phyloP scores from a whole-genome alignment of 208 protist genomes.

The Acanthamoeba rhysodes region DNA sequence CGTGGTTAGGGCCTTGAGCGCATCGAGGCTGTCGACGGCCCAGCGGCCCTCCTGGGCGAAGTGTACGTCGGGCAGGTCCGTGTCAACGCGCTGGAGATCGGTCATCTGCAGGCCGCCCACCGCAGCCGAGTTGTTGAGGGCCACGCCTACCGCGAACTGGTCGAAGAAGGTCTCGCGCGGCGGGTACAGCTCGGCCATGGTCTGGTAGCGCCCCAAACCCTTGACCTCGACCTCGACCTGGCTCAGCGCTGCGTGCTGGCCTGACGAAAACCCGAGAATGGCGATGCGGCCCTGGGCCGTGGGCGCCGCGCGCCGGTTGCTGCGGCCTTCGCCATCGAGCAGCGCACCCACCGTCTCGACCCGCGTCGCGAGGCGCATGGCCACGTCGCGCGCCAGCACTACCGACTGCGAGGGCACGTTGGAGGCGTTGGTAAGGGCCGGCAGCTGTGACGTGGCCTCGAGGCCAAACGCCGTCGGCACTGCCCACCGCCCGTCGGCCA shows the following conservation, averaged over 20 bases:
- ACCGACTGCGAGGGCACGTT: background rate
- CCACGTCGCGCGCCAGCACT: background rate
- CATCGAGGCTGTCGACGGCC: background rate
- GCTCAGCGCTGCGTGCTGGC: background rate
- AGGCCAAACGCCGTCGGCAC: conserved; percentile 1
- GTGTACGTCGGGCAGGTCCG: background rate
- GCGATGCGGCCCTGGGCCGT: background rate
- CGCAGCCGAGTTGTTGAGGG: background rate
- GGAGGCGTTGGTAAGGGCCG: conserved; percentile 13
- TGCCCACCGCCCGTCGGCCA: background rate
- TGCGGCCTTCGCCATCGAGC: background rate
- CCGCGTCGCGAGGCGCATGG: background rate
- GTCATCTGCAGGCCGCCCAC: background rate
- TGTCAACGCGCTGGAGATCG: background rate
- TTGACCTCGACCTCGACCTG: background rate
- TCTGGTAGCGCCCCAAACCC: background rate
- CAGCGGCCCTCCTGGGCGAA: background rate
- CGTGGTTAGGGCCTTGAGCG: conserved; percentile 7
- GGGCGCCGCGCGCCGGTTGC: background rate
- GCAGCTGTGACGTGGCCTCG: background rate
- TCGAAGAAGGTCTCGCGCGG: conserved; percentile 48
- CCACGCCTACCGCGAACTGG: background rate
- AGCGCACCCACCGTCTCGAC: background rate
- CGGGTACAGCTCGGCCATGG: background rate
- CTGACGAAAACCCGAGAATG: background rate